Conservation (phyloP, 768 basidiomycete species). For the Cystofilobasidium macerans region DNA sequence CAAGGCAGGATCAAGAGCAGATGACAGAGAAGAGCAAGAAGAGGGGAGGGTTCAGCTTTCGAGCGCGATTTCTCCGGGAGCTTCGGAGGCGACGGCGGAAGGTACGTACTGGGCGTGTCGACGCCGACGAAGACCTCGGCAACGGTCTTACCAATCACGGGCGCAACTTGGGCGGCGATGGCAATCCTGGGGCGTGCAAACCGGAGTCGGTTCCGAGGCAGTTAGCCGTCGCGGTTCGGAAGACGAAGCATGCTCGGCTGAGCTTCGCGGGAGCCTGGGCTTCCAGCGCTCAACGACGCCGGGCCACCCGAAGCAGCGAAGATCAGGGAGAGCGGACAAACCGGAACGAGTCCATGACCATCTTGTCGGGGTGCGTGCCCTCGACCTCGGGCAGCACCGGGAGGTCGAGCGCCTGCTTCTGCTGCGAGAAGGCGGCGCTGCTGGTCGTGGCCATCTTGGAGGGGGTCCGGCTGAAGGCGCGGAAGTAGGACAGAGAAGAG, state of each 20-base stretch:
- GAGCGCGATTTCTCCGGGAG: not conserved
- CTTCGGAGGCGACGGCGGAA: not conserved
- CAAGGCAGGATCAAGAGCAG: too few species aligned
- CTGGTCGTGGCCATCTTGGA: too few species aligned
- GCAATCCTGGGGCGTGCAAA: slow-evolving; percentile 53
- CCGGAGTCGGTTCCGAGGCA: too few species aligned
- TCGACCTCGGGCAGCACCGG: slow-evolving; percentile 18
- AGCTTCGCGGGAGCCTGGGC: not conserved
- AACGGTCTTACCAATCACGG: slow-evolving; percentile 35
- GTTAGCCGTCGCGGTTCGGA: too few species aligned
- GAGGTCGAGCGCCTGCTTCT: not conserved
- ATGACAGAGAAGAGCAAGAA: too few species aligned
- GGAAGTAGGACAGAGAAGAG: too few species aligned
- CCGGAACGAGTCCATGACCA: slow-evolving; percentile 20
- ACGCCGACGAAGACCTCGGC: slow-evolving; percentile 57
- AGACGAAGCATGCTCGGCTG: too few species aligned
- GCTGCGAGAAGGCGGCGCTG: too few species aligned
- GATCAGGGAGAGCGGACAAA: not conserved
- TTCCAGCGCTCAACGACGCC: too few species aligned
- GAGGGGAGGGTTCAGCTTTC: too few species aligned
- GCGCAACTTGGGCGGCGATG: slow-evolving; percentile 59
- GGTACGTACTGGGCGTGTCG: slow-evolving; percentile 44
- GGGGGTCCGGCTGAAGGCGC: too few species aligned
- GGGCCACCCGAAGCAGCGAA: not conserved
- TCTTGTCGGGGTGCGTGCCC: slow-evolving; percentile 7